phyloP scores from a whole-genome alignment of 306 rosid genomes.

The Luffa aegyptiaca region DNA sequence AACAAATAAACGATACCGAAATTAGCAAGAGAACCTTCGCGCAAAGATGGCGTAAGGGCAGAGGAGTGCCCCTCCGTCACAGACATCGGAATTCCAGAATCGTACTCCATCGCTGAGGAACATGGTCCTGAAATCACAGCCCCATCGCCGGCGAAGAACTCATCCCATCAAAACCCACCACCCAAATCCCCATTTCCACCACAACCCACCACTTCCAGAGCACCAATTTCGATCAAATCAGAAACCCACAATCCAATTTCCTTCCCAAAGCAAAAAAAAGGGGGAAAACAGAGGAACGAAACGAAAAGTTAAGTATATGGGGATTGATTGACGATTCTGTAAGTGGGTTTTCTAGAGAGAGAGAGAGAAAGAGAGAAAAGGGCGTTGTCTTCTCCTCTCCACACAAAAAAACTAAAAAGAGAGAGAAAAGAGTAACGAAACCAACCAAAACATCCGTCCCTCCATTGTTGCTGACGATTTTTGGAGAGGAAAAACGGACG shows the following conservation, averaged over 20 bases:
- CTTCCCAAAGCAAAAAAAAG: neutral
- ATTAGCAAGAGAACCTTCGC: constrained; percentile 27
- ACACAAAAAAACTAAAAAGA: constrained; percentile 39
- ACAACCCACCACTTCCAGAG: neutral
- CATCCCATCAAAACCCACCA: constrained; percentile 20
- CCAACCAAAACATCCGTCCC: constrained; percentile 42
- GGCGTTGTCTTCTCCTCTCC: constrained; percentile 74
- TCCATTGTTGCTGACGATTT: constrained; percentile 34
- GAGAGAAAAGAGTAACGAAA: constrained; percentile 58
- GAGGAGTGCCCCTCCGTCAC: constrained; percentile 43
- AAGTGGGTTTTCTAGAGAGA: neutral
- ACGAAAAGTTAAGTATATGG: neutral
- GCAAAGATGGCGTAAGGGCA: constrained; percentile 32
- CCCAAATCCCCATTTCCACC: constrained; percentile 28
- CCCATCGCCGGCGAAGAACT: constrained; percentile 13
- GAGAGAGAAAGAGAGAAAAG: constrained; percentile 6
- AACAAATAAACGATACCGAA: neutral
- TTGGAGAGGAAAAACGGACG: constrained; percentile 16
- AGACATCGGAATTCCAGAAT: constrained; percentile 61
- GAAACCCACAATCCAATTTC: neutral
- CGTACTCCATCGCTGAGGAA: constrained; percentile 53
- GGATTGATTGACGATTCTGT: neutral
- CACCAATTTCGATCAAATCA: neutral
- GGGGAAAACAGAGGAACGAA: neutral
- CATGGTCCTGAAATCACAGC: constrained; percentile 26